Conservation (phyloP, 768 basidiomycete species). For the Tulasnella sp. region DNA sequence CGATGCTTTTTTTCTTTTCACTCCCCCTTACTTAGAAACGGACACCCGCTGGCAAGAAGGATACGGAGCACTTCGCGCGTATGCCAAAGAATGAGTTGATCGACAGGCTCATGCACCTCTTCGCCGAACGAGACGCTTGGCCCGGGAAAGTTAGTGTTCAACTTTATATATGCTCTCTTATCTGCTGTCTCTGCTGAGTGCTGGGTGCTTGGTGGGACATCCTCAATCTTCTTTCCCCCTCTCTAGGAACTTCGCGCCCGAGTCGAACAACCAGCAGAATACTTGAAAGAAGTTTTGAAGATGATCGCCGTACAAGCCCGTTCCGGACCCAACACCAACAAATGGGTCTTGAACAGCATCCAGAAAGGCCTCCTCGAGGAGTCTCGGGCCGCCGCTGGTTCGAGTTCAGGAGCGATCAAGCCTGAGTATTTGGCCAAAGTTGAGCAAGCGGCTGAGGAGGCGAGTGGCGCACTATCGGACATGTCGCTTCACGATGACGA, state of each 20-base stretch:
- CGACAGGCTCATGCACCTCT: constrained; percentile 29
- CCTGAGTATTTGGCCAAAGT: no score
- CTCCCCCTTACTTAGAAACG: no score
- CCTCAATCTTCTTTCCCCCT: neutral
- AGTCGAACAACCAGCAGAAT: constrained; percentile 26
- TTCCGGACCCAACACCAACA: no score
- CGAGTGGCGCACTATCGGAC: no score
- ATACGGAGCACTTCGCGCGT: constrained; percentile 25
- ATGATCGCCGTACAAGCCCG: constrained; percentile 21
- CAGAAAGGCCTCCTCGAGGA: no score
- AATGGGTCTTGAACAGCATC: no score
- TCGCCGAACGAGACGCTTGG: constrained; percentile 31
- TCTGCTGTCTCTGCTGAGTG: neutral
- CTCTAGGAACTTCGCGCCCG: constrained; percentile 21
- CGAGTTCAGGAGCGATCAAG: no score
- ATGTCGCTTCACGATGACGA: no score
- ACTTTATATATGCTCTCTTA: no score
- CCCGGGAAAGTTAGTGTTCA: constrained; percentile 19
- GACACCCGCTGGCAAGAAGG: neutral
- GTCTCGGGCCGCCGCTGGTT: no score
- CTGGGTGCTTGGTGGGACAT: neutral
- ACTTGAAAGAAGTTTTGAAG: constrained; percentile 25
- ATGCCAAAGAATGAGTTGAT: constrained; percentile 31
- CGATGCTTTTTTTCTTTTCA: neutral
- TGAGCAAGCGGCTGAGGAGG: no score